A percentile compares a stretch with the other conserved stretches of the same genome.
phyloP scores from a whole-genome alignment of 139 green algal genomes.

The Chlamydomonas sp. region DNA sequence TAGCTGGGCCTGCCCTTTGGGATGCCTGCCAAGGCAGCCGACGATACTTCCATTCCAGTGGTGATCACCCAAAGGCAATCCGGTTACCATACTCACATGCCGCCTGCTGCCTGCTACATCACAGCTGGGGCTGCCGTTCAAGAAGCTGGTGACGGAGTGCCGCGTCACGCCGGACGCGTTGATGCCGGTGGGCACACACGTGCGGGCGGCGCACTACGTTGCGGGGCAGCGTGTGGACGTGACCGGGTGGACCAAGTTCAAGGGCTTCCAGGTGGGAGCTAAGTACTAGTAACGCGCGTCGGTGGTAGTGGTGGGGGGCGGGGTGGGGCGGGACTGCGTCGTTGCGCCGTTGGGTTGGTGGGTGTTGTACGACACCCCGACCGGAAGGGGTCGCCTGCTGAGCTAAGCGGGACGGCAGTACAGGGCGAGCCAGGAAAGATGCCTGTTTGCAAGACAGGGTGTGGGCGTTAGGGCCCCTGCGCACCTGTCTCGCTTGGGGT shows the following conservation, averaged over 20 bases:
- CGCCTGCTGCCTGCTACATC: not conserved
- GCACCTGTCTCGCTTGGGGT: no score
- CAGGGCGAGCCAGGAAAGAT: no score
- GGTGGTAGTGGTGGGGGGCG: not conserved
- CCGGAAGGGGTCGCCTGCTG: no score
- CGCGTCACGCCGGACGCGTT: slow-evolving; percentile 84
- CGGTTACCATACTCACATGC: not conserved
- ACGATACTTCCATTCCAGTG: no score
- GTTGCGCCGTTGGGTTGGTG: not conserved
- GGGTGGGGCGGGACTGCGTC: not conserved
- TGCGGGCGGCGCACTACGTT: slow-evolving; percentile 89
- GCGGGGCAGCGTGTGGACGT: slow-evolving; percentile 96
- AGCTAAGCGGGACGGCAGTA: no score
- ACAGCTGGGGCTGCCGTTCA: slow-evolving; percentile 67
- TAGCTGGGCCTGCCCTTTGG: no score
- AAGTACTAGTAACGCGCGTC: no score
- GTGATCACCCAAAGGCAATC: no score
- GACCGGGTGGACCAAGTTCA: slow-evolving; percentile 89
- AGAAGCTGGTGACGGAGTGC: slow-evolving; percentile 90
- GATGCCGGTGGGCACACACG: slow-evolving; percentile 83
- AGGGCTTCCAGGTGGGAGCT: slow-evolving; percentile 87
- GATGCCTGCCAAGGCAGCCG: no score
- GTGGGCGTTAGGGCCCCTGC: no score
- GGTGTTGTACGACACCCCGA: not conserved
- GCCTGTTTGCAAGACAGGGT: no score